Evolutionary conservation across 1,139 yeast species (phyloP), one percentile per base, ranked within the genome.

Genomic region (Sugiyamaella xylanicola): DNA sequence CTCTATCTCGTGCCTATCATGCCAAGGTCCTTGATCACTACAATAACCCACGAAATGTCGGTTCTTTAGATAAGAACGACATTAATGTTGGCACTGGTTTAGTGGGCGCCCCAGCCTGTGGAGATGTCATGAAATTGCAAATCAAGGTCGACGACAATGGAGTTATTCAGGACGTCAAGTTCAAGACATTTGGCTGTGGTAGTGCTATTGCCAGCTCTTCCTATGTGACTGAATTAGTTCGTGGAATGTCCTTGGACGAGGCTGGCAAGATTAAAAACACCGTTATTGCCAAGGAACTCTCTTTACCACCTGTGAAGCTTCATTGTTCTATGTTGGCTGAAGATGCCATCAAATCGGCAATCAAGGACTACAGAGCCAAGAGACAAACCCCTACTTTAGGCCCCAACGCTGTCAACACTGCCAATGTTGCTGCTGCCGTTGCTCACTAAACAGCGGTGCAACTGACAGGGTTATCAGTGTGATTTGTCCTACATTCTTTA

Each of bases 321-420:
- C 99, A 93, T 73, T 93, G 99, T 74, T 89, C 97, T 16, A 93
- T 93, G 99, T 80, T 93, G 71, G 99, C 99, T 13, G 99, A 93
- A 74, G 99, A 93, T 69, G 98, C 99, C 56, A 93, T 93, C 73
- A 92, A 93, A 79, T 86, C 93, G 53, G 99, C 99, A 19, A 93
- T 93, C 66, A 91, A 89, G 77, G 99, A 93, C 72, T 93, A 92
- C 80, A 83, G 84, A 73, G 74, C 91, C 54, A 93, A 93, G 85
- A 65, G 74, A 55, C 61, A 62, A 61, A 51, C 62, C 22, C 73
- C 75, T 20, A 72, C 75, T 11, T 61, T 72, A 22, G 75, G 75
- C 9, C 74, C 74, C 2, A 71, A 68, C 41, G 71, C 69, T 17
- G 56, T 50, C n/a, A 47, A 56, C 7, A 36, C 57, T 7, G 42